Percentiles rank a stretch among this genome's conserved stretches.
phyloP scores from a whole-genome alignment of 768 basidiomycete species.

The Pisolithus orientalis region DNA sequence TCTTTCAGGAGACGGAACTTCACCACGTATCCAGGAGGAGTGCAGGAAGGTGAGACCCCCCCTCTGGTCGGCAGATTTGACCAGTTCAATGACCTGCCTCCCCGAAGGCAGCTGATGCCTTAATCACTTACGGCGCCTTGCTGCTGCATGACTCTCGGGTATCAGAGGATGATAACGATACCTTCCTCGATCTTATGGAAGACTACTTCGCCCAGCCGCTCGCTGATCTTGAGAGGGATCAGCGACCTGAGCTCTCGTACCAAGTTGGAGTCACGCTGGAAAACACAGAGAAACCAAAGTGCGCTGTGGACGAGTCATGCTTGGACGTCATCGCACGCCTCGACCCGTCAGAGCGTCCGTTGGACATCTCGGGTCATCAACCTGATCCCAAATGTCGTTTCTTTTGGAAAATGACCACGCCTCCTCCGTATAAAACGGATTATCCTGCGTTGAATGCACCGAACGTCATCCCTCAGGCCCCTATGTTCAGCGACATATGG shows the following conservation, averaged over 20 bases:
- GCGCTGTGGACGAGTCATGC: constrained; percentile 79
- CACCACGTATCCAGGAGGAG: constrained; percentile 49
- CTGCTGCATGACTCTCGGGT: constrained; percentile 83
- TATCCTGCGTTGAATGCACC: constrained; percentile 76
- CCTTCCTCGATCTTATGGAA: constrained; percentile 85
- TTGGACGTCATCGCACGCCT: constrained; percentile 68
- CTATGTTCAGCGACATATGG: constrained; percentile 58
- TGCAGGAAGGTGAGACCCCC: constrained; percentile 49
- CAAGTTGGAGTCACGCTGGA: constrained; percentile 95
- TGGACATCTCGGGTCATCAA: constrained; percentile 73
- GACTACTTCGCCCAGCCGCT: constrained; percentile 84
- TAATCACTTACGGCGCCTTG: constrained; percentile 82
- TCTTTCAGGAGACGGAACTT: constrained; percentile 37
- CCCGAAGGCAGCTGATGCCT: constrained; percentile 69
- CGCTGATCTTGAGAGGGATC: constrained; percentile 60
- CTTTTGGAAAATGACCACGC: constrained; percentile 79
- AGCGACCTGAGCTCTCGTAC: constrained; percentile 80
- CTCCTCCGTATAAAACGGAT: constrained; percentile 68
- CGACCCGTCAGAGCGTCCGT: constrained; percentile 71
- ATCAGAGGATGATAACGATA: constrained; percentile 70
- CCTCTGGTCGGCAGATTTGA: background rate
- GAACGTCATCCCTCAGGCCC: constrained; percentile 73
- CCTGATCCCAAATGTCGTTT: constrained; percentile 95
- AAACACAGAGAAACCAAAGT: constrained; percentile 90
- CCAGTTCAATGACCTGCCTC: background rate